phyloP scores from a whole-genome alignment of 768 basidiomycete genomes.

The Dentipellis fragilis region DNA sequence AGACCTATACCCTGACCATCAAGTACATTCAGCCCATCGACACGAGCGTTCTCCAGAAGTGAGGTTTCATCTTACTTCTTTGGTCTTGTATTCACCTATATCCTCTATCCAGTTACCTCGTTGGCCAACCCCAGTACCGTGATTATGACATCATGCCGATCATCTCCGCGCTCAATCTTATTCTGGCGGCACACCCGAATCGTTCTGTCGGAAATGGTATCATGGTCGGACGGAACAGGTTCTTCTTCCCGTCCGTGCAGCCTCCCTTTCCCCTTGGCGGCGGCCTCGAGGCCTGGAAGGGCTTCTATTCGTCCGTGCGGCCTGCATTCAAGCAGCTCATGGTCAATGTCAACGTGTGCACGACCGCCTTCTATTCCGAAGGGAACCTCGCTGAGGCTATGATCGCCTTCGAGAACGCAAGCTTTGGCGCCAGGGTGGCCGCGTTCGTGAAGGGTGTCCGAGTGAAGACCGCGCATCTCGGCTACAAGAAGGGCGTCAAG shows the following conservation, averaged over 20 bases:
- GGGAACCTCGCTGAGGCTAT: constrained; percentile 36
- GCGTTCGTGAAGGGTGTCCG: constrained; percentile 60
- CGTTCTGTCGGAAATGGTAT: constrained; percentile 32
- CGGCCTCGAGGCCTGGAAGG: constrained; percentile 54
- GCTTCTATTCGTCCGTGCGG: constrained; percentile 31
- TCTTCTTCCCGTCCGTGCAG: constrained; percentile 33
- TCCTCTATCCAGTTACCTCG: constrained; percentile 28
- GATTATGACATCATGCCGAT: constrained; percentile 37
- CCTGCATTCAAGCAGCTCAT: constrained; percentile 34
- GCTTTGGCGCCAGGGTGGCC: constrained; percentile 49
- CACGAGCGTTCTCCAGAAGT: constrained; percentile 31
- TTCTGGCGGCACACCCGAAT: constrained; percentile 35
- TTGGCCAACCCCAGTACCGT: constrained; percentile 32
- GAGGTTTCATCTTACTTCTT: constrained; percentile 5
- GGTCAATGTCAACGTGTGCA: constrained; percentile 47
- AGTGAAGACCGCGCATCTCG: constrained; percentile 56
- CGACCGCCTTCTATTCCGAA: constrained; percentile 34
- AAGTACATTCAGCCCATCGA: constrained; percentile 34
- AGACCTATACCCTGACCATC: constrained; percentile 35
- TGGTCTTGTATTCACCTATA: constrained; percentile 2
- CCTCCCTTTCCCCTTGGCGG: constrained; percentile 28
- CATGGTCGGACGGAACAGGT: constrained; percentile 42
- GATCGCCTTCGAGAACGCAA: constrained; percentile 31
- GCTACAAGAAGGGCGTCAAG: constrained; percentile 69
- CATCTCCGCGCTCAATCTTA: constrained; percentile 40